These are phyloP conservation scores for Hyphopichia fennica DNA, from an alignment of 1,139 yeast species.

Conservation along the genomic window DNA sequence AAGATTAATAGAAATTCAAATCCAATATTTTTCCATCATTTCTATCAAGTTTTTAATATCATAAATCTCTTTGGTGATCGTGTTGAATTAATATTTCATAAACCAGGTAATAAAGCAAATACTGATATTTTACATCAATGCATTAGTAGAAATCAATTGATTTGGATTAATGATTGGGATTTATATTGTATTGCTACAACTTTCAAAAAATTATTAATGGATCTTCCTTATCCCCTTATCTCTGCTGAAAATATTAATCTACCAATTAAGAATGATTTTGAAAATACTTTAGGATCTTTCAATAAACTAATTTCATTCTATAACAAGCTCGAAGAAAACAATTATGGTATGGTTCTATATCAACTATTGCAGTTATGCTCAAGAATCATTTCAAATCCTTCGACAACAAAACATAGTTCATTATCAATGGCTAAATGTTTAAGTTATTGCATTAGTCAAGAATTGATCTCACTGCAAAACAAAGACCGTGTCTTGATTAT, in stretches of 20 bases:
- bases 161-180: slow-evolving; percentile 66
- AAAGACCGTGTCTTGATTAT: slow-evolving; percentile 50
- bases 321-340: slow-evolving; percentile 5
- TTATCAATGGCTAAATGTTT: slow-evolving; percentile 48
- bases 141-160: slow-evolving; percentile 53
- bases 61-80: slow-evolving; percentile 42
- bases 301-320: slow-evolving; percentile 16
- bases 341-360: slow-evolving; percentile 27
- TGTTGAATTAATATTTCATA: slow-evolving; percentile 52
- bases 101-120: slow-evolving; percentile 56
- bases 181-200: slow-evolving; percentile 57
- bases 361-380: slow-evolving; percentile 44
- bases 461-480: slow-evolving; percentile 43
- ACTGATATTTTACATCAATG: slow-evolving; percentile 53
- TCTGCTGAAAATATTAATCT: slow-evolving; percentile 41
- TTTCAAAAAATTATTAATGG: slow-evolving; percentile 48
- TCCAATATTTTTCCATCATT: slow-evolving; percentile 40
- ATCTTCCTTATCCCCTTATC: slow-evolving; percentile 45
- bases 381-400: slow-evolving; percentile 27
- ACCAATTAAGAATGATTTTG: slow-evolving; percentile 48
- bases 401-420: slow-evolving; percentile 46
- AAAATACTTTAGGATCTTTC: slow-evolving; percentile 28
- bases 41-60: slow-evolving; percentile 51
- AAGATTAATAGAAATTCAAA: slow-evolving; percentile 20
- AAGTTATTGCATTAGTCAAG: slow-evolving; percentile 54